A percentile compares a stretch with the other conserved stretches of the same genome.
Evolutionary conservation across 2,329 filamentous ascomycete species (phyloP).

Genomic region (Pochonia chlamydosporia): DNA sequence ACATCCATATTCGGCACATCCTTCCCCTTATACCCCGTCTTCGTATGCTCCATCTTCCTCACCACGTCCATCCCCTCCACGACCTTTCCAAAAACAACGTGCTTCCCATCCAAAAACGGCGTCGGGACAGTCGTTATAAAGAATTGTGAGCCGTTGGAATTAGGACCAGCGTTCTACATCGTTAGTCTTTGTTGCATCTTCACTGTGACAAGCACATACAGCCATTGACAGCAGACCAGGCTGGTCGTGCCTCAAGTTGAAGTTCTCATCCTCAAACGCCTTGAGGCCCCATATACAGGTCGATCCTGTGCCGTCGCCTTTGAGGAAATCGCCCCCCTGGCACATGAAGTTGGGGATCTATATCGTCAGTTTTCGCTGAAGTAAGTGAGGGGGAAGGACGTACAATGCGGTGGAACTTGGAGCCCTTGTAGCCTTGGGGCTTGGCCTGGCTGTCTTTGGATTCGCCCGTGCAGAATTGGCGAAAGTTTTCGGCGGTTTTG

Average conservation of each 20-base stretch:
- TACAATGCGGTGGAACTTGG: conserved; percentile 91
- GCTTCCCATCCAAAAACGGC: conserved; percentile 84
- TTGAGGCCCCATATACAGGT: conserved; percentile 82
- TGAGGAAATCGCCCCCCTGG: conserved; percentile 92
- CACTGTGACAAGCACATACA: too few relatives aligned
- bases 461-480: conserved; percentile 94
- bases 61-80: conserved; percentile 87
- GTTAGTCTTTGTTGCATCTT: conserved; percentile 3
- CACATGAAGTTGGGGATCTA: conserved; percentile 97
- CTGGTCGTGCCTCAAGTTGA: conserved; percentile 69
- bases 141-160: conserved; percentile 94
- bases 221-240: conserved; percentile 90
- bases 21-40: conserved; percentile 66
- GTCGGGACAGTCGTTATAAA: conserved; percentile 91
- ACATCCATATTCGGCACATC: conserved; percentile 85
- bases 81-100: conserved; percentile 92
- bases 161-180: conserved; percentile 74
- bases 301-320: conserved; percentile 86
- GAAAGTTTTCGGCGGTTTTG: conserved; percentile 92
- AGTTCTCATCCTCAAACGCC: conserved; percentile 88
- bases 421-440: conserved; percentile 89
- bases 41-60: conserved; percentile 84
- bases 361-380: neutral
- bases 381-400: conserved; percentile 27
- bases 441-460: conserved; percentile 69